Evolutionary conservation across 139 green algal genomes (phyloP).

Genomic region (Chlamydomonas schloesseri): DNA sequence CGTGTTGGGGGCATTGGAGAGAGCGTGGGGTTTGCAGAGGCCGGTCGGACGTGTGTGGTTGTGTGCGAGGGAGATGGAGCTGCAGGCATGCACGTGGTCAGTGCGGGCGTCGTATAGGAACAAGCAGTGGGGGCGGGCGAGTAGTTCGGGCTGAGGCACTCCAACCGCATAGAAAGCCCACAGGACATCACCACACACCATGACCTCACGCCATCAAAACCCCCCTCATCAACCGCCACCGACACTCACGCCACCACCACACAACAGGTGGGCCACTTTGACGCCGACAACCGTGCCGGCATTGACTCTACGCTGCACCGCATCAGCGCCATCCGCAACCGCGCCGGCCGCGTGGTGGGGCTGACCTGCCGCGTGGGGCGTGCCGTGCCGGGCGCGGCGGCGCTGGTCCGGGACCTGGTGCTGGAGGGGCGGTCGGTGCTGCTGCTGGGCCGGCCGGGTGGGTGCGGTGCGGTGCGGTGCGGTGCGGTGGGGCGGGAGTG

Average conservation of each 20-base stretch:
- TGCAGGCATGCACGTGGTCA: too few relatives aligned
- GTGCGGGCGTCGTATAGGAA: too few relatives aligned
- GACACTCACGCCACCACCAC: not conserved
- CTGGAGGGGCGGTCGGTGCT: conserved; percentile 56
- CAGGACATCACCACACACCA: too few relatives aligned
- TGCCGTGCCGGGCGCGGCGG: conserved; percentile 70
- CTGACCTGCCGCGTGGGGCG: conserved; percentile 86
- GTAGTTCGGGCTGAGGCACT: too few relatives aligned
- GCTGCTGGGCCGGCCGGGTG: conserved; percentile 55
- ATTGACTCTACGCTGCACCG: conserved; percentile 91
- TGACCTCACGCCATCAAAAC: not conserved
- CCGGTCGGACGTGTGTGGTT: too few relatives aligned
- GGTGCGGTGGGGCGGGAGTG: too few relatives aligned
- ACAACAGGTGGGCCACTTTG: conserved; percentile 71
- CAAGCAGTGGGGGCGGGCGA: too few relatives aligned
- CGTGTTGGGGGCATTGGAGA: too few relatives aligned
- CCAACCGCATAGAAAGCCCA: too few relatives aligned
- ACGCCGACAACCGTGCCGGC: conserved; percentile 85
- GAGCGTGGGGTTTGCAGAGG: too few relatives aligned
- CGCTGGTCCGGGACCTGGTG: conserved; percentile 62
- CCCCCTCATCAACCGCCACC: not conserved
- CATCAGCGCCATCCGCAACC: conserved; percentile 83
- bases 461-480: not conserved
- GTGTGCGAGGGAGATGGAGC: too few relatives aligned
- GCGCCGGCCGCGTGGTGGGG: conserved; percentile 74